Base-by-base conservation (phyloP, 208 protist species). In the Trypanosoma scelopori region DNA sequence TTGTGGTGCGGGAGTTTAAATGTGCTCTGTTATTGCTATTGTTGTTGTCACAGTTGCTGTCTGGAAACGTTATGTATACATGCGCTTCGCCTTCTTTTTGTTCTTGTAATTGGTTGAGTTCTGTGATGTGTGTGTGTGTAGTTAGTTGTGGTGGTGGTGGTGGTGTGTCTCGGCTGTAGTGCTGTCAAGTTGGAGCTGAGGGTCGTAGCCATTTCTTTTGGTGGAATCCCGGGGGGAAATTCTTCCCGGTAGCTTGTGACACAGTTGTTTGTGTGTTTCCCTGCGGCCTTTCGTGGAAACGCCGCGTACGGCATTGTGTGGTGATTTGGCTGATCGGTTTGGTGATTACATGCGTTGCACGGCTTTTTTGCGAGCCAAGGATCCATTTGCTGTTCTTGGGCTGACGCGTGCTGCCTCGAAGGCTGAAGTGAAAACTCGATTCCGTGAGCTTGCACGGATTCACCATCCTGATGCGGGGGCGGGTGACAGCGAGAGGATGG, bases 341-440 rank as follows among this genome's bases (percentile, higher is more conserved):
- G 32, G 1, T 13, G 3, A 6, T 43, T 13, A 28, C 18, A 73
- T 73, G 67, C 42, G 43, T 55, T 32, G 20, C 25, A 55, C 42
- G 25, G 28, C 51, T 1, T 47, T 1, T 23, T 39, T 60, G 22
- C 28, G 39, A 2, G 41, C 59, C 46, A 59, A 55, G 16, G 67
- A 94, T 68, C 89, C 86, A 0, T 95, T 93, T 66, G 74, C 82
- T 39, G 60, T 87, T 11, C 70, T 95, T 1, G 86, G 89, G 18
- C 68, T 95, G 13, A 74, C 73, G 3, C 76, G 81, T 37, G 57
- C 64, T 1, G 85, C 82, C n/a, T 84, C 85, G 5, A 92, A 90
- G 66, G 67, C 84, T 27, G 78, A 94, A 56, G 80, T 96, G 35
- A 96, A 96, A 61, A 85, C 69, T 53, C 84, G 83, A 48, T 96